Conservation (phyloP, 805 yeast species). For the Pichia heedii region DNA sequence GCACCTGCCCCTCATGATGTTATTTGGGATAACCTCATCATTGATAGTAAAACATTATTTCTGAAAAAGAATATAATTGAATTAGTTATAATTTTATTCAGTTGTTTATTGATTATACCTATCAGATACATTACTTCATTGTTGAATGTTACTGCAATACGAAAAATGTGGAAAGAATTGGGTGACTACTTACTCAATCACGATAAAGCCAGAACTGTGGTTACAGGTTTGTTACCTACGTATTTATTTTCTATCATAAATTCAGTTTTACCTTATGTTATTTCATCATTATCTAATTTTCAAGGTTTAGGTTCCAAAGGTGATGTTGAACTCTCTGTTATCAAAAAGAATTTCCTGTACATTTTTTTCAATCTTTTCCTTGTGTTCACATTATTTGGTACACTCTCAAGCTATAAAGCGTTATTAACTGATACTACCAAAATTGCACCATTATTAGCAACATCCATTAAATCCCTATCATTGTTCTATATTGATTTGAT, state of each 20-base stretch:
- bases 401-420: conserved; percentile 51
- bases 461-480: conserved; percentile 42
- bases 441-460: conserved; percentile 47
- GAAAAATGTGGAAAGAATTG: conserved; percentile 49
- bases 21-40: conserved; percentile 57
- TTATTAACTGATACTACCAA: conserved; percentile 49
- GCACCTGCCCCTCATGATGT: conserved; percentile 98
- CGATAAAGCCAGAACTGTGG: conserved; percentile 43
- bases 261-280: conserved; percentile 45
- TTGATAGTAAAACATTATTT: conserved; percentile 32
- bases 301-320: conserved; percentile 51
- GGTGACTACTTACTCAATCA: conserved; percentile 45
- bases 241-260: conserved; percentile 48
- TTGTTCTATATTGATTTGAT: conserved; percentile 53
- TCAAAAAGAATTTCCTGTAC: conserved; percentile 50
- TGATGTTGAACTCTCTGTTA: conserved; percentile 48
- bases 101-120: conserved; percentile 44
- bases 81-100: conserved; percentile 36
- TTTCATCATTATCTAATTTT: conserved; percentile 37
- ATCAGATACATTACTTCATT: conserved; percentile 50
- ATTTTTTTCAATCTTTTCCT: conserved; percentile 53
- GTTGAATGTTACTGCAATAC: conserved; percentile 45
- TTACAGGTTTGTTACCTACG: conserved; percentile 56
- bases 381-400: conserved; percentile 54
- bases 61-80: conserved; percentile 26